Conservation (phyloP, 1,139 yeast species). For the Lodderomyces oxycetoniae region DNA sequence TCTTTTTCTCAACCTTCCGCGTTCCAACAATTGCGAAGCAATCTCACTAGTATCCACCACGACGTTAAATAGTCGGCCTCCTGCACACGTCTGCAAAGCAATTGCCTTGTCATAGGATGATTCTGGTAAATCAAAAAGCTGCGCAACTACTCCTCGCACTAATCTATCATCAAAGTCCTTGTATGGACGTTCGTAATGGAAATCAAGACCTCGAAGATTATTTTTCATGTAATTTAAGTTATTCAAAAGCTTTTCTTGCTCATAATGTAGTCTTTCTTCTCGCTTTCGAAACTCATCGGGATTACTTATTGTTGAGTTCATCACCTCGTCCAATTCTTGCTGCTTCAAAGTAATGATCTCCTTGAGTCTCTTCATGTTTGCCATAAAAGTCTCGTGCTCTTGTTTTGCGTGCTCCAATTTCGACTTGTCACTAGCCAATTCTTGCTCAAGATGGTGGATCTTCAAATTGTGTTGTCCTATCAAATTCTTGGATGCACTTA, state of each 20-base stretch:
- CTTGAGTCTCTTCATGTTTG: slow-evolving; percentile 43
- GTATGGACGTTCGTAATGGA: slow-evolving; percentile 63
- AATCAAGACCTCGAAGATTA: slow-evolving; percentile 65
- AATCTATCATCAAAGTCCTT: slow-evolving; percentile 55
- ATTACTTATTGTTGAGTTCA: slow-evolving; percentile 58
- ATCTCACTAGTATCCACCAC: slow-evolving; percentile 85
- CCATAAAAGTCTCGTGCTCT: slow-evolving; percentile 44
- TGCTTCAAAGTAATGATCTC: slow-evolving; percentile 37
- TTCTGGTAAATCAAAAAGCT: slow-evolving; percentile 63
- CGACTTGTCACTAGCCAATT: slow-evolving; percentile 48
- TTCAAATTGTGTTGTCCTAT: slow-evolving; percentile 61
- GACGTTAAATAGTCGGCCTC: slow-evolving; percentile 83
- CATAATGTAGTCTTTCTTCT: slow-evolving; percentile 29
- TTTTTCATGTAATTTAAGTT: slow-evolving; percentile 58
- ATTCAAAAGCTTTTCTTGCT: slow-evolving; percentile 34
- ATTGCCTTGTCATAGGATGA: slow-evolving; percentile 59
- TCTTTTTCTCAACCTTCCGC: slow-evolving; percentile 72
- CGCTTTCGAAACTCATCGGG: slow-evolving; percentile 40
- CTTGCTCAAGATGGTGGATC: slow-evolving; percentile 52
- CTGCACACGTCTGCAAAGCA: slow-evolving; percentile 93
- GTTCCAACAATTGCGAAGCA: slow-evolving; percentile 76
- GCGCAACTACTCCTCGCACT: slow-evolving; percentile 89
- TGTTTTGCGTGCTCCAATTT: slow-evolving; percentile 51
- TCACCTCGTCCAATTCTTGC: slow-evolving; percentile 35
- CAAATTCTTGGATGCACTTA: slow-evolving; percentile 51